Base-by-base conservation (phyloP, 129 eudicot species). In the Dittrichia graveolens region DNA sequence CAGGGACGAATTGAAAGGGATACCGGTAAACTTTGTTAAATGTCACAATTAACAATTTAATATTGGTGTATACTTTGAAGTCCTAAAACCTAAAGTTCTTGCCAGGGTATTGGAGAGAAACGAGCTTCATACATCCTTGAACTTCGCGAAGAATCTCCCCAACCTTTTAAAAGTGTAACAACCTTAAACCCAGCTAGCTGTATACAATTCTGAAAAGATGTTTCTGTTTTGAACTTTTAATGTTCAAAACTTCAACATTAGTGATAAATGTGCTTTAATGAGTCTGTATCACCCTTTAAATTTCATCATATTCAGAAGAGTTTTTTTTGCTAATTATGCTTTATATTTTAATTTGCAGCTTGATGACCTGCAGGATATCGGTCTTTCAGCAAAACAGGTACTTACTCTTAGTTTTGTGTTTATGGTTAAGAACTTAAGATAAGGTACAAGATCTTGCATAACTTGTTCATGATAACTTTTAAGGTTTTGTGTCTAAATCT, bases 321-420 rank as follows among this genome's bases (percentile, higher is more conserved):
- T 12, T 24, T 53, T 5, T 43, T 2, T 64, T 34, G 56, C 37
- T 71, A 38, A 64, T 37, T 52, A 13, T 16, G 55, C 42, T 52
- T 44, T 2, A 11, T 47, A 12, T 54, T 55, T 80, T 7, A 13
- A 24, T 39, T 83, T 80, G 72, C 83, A 94, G 98, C 93, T 94
- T 61, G 98, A 90, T 15, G 97, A 94, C 69, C 73, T 94, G 65
- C 80, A 88, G 48, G 83, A 84, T 0, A 84, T 94, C 35, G 98
- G 98, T 40, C 89, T 94, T 72, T 90, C 98, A 8, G 89, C 83
- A 57, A 94, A 94, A 72, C 97, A 94, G 89, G 98, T 90, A 83
- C 34, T 5, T 15, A 14, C 16, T 56, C 43, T 11, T 67, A 67
- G 41, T 49, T 24, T n/a, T 43, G 43, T 41, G 7, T 72, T 50